Evolutionary conservation across 1,284 basidiomycete genomes (phyloP).

Genomic region (Pseudozyma sp.): DNA sequence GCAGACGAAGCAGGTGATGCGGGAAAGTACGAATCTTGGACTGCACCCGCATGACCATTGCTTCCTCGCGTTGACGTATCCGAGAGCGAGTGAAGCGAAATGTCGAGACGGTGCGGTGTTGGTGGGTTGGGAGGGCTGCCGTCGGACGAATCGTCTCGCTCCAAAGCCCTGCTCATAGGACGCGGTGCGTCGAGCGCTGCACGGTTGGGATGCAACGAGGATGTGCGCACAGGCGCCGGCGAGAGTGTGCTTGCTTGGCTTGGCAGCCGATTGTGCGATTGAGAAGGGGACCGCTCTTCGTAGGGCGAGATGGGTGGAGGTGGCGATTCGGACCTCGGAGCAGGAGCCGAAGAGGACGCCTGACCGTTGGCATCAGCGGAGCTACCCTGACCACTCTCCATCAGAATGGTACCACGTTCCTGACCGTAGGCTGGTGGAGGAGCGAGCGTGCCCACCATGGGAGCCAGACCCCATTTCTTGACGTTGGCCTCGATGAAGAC

Average conservation of each 20-base stretch:
- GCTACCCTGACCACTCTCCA: slow-evolving; percentile 58
- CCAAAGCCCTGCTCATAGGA: slow-evolving; percentile 27
- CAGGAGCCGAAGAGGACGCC: slow-evolving; percentile 7
- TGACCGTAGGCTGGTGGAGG: slow-evolving; percentile 68
- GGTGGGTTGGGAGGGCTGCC: slow-evolving; percentile 72
- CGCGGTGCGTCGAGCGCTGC: slow-evolving; percentile 13
- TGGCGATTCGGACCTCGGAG: slow-evolving; percentile 21
- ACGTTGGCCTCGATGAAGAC: slow-evolving; percentile 69
- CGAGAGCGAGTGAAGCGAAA: slow-evolving; percentile 70
- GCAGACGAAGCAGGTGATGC: slow-evolving; percentile 31
- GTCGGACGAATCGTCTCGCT: slow-evolving; percentile 43
- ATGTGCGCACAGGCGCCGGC: slow-evolving; percentile 26
- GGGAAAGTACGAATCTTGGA: slow-evolving; percentile 50
- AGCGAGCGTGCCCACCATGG: slow-evolving; percentile 67
- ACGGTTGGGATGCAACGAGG: slow-evolving; percentile 29
- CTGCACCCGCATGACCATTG: slow-evolving; percentile 5
- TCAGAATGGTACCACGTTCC: slow-evolving; percentile 68
- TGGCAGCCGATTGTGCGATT: slow-evolving; percentile 15
- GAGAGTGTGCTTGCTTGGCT: slow-evolving; percentile 8
- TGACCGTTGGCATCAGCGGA: slow-evolving; percentile 20
- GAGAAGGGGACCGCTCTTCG: slow-evolving; percentile 39
- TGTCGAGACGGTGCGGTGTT: slow-evolving; percentile 73
- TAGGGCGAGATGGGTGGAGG: slow-evolving; percentile 52
- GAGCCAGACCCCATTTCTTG: slow-evolving; percentile 68
- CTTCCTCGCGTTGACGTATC: slow-evolving; percentile 21